phyloP scores from a whole-genome alignment of 2,329 filamentous ascomycete genomes.

The Sphaerulina vaccinii region DNA sequence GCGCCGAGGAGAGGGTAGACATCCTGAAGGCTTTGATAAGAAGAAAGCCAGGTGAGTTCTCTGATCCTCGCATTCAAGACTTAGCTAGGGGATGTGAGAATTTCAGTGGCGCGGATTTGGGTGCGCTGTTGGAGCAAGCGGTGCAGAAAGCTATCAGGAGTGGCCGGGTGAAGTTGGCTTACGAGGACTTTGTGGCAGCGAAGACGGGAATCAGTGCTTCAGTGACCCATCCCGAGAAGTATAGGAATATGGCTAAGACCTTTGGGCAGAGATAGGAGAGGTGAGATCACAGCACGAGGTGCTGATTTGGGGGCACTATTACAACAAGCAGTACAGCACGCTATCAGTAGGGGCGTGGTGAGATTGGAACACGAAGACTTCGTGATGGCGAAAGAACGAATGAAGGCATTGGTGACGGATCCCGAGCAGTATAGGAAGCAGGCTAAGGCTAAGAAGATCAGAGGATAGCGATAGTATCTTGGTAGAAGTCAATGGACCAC shows the following conservation, averaged over 20 bases:
- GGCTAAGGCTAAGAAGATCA: too few relatives aligned
- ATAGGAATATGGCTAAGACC: conserved; percentile 52
- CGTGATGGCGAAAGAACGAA: too few relatives aligned
- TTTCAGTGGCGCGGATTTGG: conserved; percentile 71
- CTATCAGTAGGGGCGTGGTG: too few relatives aligned
- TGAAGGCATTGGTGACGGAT: too few relatives aligned
- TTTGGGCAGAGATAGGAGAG: conserved; percentile 17
- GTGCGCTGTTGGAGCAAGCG: conserved; percentile 58
- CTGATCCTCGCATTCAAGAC: conserved; percentile 50
- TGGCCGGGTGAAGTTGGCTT: conserved; percentile 45
- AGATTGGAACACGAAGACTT: too few relatives aligned
- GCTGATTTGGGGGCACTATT: too few relatives aligned
- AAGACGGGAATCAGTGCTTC: conserved; percentile 47
- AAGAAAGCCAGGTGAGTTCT: conserved; percentile 50
- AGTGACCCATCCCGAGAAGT: conserved; percentile 58
- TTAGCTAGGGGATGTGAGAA: conserved; percentile 74
- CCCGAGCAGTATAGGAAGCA: too few relatives aligned
- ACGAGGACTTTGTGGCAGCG: conserved; percentile 49
- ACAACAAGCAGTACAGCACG: too few relatives aligned
- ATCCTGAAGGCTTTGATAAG: conserved; percentile 71
- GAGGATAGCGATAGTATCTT: too few relatives aligned
- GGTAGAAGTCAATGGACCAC: too few relatives aligned
- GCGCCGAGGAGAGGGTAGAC: conserved; percentile 73
- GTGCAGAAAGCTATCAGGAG: conserved; percentile 57
- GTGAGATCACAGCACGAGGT: too few relatives aligned